Evolutionary conservation across 2,329 filamentous ascomycete genomes (phyloP).

Genomic region (Ophidiomyces ophidiicola): DNA sequence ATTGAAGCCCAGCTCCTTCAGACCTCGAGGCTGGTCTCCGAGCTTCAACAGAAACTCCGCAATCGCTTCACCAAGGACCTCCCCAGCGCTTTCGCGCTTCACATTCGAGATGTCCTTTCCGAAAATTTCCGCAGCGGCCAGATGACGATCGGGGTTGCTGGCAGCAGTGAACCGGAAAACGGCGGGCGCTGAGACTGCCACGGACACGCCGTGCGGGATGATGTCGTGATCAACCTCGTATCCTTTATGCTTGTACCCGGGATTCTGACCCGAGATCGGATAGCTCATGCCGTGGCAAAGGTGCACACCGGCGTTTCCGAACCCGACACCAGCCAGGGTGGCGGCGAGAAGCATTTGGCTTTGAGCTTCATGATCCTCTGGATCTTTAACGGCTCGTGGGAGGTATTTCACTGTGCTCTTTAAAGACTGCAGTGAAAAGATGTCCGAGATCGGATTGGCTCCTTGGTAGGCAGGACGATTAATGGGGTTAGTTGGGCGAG

Average conservation of each 20-base stretch:
- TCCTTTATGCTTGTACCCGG: slow-evolving; percentile 76
- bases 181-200: slow-evolving; percentile 83
- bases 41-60: slow-evolving; percentile 67
- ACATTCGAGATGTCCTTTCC: slow-evolving; percentile 81
- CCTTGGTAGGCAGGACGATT: slow-evolving; percentile 89
- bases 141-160: slow-evolving; percentile 83
- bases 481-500: slow-evolving; percentile 78
- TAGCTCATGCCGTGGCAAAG: slow-evolving; percentile 89
- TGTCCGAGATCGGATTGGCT: slow-evolving; percentile 93
- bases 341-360: slow-evolving; percentile 90
- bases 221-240: slow-evolving; percentile 66
- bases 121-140: slow-evolving; percentile 79
- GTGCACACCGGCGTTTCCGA: slow-evolving; percentile 95
- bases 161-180: slow-evolving; percentile 89
- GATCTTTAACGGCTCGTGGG: slow-evolving; percentile 71
- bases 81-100: slow-evolving; percentile 78
- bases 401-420: slow-evolving; percentile 81
- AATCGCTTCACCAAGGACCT: slow-evolving; percentile 73
- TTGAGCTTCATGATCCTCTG: slow-evolving; percentile 85
- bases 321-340: slow-evolving; percentile 87
- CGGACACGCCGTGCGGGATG: slow-evolving; percentile 91
- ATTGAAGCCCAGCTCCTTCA: slow-evolving; percentile 73
- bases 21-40: slow-evolving; percentile 78
- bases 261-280: slow-evolving; percentile 90
- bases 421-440: slow-evolving; percentile 83